phyloP scores from a whole-genome alignment of 441 rosid genomes.

The Viola pubescens region DNA sequence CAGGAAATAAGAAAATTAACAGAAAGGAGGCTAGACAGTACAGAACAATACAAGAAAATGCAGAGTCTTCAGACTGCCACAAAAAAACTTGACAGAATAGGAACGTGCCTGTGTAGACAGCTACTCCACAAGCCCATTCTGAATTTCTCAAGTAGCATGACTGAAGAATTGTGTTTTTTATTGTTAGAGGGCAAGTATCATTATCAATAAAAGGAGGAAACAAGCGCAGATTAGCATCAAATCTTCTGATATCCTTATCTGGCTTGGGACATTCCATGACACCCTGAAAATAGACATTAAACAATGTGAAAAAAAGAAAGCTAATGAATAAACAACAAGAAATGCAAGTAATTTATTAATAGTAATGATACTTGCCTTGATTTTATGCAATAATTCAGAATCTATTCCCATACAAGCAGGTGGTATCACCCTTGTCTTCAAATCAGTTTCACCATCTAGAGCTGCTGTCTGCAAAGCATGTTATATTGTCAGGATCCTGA shows the following conservation, averaged over 20 bases:
- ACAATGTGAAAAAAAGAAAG: neutral
- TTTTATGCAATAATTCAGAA: constrained; percentile 83
- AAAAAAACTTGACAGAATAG: neutral
- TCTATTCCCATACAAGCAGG: constrained; percentile 91
- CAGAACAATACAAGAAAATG: no score
- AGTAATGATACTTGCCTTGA: constrained; percentile 49
- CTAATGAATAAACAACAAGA: constrained; percentile 4
- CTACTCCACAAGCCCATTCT: constrained; percentile 99
- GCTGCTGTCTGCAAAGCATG: constrained; percentile 75
- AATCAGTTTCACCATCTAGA: constrained; percentile 95
- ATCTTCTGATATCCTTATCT: constrained; percentile 93
- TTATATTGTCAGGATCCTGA: constrained; percentile 16
- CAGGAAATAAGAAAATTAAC: no score
- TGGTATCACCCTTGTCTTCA: constrained; percentile 87
- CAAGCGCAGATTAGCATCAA: constrained; percentile 92
- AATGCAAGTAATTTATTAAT: neutral
- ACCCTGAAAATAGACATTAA: constrained; percentile 49
- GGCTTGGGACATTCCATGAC: constrained; percentile 94
- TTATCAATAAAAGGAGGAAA: constrained; percentile 97
- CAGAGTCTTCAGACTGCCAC: no score
- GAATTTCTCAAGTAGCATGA: constrained; percentile 96
- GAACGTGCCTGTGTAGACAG: constrained; percentile 79
- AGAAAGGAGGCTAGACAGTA: no score
- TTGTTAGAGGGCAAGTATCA: constrained; percentile 86
- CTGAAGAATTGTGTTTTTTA: constrained; percentile 92